Conservation (phyloP, 345 rosid species). For the Linum tenue region DNA sequence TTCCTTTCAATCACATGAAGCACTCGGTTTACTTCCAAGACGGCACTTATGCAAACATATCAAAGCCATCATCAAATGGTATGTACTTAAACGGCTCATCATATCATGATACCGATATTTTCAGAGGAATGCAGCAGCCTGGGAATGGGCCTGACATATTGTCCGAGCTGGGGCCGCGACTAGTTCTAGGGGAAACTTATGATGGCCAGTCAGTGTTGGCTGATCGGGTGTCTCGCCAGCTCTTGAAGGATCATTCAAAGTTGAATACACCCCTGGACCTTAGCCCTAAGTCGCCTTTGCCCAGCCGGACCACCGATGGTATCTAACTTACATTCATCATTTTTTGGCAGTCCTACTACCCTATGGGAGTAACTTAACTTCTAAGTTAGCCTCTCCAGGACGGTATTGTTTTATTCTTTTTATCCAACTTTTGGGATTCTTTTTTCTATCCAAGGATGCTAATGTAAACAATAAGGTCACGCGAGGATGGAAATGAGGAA, state of each 20-base stretch:
- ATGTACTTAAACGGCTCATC: slow-evolving; percentile 27
- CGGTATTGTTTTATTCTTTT: slow-evolving; percentile 9
- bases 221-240: slow-evolving; percentile 43
- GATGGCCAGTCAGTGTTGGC: slow-evolving; percentile 50
- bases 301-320: slow-evolving; percentile 20
- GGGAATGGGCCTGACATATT: slow-evolving; percentile 27
- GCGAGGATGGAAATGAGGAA: slow-evolving; percentile 8
- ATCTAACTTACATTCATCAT: slow-evolving; percentile 11
- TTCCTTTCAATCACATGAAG: slow-evolving; percentile 38
- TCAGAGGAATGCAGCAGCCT: slow-evolving; percentile 32
- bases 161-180: slow-evolving; percentile 29
- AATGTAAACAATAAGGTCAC: slow-evolving; percentile 14
- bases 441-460: slow-evolving; percentile 14
- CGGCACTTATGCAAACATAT: slow-evolving; percentile 29
- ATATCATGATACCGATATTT: slow-evolving; percentile 35
- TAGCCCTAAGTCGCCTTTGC: slow-evolving; percentile 35
- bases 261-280: slow-evolving; percentile 36
- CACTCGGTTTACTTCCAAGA: slow-evolving; percentile 38
- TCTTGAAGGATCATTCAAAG: slow-evolving; percentile 38
- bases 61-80: slow-evolving; percentile 26
- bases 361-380: slow-evolving; percentile 7
- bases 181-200: slow-evolving; percentile 22
- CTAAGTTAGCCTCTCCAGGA: slow-evolving; percentile 13
- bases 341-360: slow-evolving; percentile 1
- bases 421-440: slow-evolving; percentile 4